These are phyloP conservation scores for Termitomyces sp. DNA, from an alignment of 768 basidiomycete genomes.

Conservation along the genomic window DNA sequence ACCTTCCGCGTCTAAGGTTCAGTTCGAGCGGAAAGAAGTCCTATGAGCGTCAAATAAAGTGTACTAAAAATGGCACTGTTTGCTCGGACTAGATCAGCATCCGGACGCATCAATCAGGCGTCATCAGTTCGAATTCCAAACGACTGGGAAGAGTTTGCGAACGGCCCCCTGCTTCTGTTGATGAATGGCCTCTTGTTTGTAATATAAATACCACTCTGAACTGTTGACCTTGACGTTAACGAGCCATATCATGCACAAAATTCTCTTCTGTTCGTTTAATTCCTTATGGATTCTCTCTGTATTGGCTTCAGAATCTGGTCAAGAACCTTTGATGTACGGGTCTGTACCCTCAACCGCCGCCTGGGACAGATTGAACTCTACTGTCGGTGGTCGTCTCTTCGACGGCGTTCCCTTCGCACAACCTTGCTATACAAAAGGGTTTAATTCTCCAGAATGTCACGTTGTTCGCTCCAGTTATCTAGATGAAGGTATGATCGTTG, in stretches of 20 bases:
- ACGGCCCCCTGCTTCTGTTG: neutral
- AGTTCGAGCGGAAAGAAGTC: neutral
- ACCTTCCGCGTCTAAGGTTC: too few relatives aligned
- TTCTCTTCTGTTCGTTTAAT: neutral
- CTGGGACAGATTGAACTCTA: conserved; percentile 15
- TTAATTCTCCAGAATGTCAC: conserved; percentile 14
- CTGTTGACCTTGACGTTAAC: neutral
- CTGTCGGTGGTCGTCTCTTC: conserved; percentile 13
- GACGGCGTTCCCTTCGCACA: conserved; percentile 19
- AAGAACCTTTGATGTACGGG: conserved; percentile 2
- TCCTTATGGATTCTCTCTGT: neutral
- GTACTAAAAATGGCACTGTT: neutral
- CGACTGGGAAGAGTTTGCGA: neutral
- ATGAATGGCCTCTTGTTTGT: neutral
- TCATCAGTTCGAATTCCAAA: neutral
- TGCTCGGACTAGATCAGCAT: neutral
- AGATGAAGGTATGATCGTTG: conserved; percentile 14
- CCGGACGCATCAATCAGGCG: neutral
- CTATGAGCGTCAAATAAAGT: neutral
- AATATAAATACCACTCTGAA: neutral
- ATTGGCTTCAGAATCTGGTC: neutral
- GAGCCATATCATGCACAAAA: neutral
- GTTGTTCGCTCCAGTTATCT: conserved; percentile 14
- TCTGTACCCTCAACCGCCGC: conserved; percentile 2
- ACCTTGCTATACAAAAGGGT: conserved; percentile 16